A percentile compares a stretch with the other conserved stretches of the same genome.
Evolutionary conservation across 306 rosid genomes (phyloP).

Genomic region (Dryas drummondii): DNA sequence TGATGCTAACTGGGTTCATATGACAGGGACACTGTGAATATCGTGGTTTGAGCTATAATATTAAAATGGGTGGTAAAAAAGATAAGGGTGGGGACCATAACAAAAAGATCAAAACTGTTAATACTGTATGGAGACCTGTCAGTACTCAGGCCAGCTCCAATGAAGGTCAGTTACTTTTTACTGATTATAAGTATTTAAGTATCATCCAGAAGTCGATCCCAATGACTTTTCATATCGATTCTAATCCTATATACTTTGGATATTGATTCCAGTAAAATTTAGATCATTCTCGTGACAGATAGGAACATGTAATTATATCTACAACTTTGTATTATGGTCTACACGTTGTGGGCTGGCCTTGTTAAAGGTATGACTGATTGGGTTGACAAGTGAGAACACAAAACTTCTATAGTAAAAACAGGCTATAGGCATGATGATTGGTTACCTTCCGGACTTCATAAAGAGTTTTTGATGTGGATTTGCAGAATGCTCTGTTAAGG

Average conservation of each 20-base stretch:
- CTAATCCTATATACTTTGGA: neutral
- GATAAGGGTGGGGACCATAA: conserved; percentile 36
- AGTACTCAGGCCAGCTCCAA: conserved; percentile 43
- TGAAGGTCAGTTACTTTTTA: conserved; percentile 47
- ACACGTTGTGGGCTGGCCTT: neutral
- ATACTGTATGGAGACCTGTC: conserved; percentile 64
- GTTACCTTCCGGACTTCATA: neutral
- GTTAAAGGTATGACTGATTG: neutral
- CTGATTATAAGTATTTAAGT: neutral
- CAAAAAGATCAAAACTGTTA: conserved; percentile 37
- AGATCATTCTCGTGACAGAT: neutral
- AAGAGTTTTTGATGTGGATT: conserved; percentile 1
- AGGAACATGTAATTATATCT: neutral
- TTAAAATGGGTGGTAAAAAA: conserved; percentile 49
- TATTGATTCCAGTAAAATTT: neutral
- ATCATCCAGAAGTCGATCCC: neutral
- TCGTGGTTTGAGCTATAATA: conserved; percentile 44
- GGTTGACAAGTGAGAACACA: neutral
- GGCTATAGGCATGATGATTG: neutral
- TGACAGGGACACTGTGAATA: conserved; percentile 37
- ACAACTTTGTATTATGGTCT: neutral
- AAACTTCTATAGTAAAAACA: neutral
- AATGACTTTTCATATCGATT: neutral
- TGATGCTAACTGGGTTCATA: neutral
- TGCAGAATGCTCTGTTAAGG: conserved; percentile 32